phyloP scores from a whole-genome alignment of 768 basidiomycete genomes.

The Boletus tylopilopsis region DNA sequence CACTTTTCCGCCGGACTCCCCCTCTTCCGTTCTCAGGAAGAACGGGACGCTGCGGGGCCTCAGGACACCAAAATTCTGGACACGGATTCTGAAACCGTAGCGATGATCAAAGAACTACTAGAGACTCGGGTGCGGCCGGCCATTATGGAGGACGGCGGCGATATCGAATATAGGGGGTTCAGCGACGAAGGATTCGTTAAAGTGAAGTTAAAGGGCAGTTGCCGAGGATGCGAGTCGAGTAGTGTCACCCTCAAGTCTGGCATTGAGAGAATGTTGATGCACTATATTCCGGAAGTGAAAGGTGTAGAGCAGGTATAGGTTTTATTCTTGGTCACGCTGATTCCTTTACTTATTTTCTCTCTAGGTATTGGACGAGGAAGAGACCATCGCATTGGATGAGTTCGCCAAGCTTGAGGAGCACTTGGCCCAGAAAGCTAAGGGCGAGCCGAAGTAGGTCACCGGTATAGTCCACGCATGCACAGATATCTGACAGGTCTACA shows the following conservation, averaged over 20 bases:
- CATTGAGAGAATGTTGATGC: slow-evolving; percentile 98
- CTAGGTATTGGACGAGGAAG: slow-evolving; percentile 88
- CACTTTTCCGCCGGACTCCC: slow-evolving; percentile 89
- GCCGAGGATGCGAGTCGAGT: slow-evolving; percentile 91
- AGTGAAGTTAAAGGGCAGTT: slow-evolving; percentile 94
- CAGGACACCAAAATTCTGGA: slow-evolving; percentile 94
- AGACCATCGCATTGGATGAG: slow-evolving; percentile 80
- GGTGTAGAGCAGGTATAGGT: slow-evolving; percentile 74
- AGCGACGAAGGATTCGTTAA: slow-evolving; percentile 78
- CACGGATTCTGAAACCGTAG: slow-evolving; percentile 93
- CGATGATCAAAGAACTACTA: slow-evolving; percentile 97
- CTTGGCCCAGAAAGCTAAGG: slow-evolving; percentile 43
- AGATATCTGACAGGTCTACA: slow-evolving; percentile 25
- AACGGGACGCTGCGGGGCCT: slow-evolving; percentile 77
- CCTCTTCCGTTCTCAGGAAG: slow-evolving; percentile 81
- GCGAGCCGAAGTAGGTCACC: slow-evolving; percentile 45
- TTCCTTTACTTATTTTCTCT: slow-evolving; percentile 6
- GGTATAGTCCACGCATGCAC: neutral
- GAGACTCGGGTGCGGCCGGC: slow-evolving; percentile 94
- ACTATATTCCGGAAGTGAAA: slow-evolving; percentile 96
- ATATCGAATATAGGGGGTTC: slow-evolving; percentile 94
- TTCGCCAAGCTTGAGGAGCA: slow-evolving; percentile 84
- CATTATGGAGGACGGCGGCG: slow-evolving; percentile 98
- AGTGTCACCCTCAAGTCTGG: slow-evolving; percentile 95
- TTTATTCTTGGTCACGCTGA: neutral